Evolutionary conservation across 805 yeast genomes (phyloP), one percentile per base, ranked within the genome.

Genomic region (Yarrowia hollandica): DNA sequence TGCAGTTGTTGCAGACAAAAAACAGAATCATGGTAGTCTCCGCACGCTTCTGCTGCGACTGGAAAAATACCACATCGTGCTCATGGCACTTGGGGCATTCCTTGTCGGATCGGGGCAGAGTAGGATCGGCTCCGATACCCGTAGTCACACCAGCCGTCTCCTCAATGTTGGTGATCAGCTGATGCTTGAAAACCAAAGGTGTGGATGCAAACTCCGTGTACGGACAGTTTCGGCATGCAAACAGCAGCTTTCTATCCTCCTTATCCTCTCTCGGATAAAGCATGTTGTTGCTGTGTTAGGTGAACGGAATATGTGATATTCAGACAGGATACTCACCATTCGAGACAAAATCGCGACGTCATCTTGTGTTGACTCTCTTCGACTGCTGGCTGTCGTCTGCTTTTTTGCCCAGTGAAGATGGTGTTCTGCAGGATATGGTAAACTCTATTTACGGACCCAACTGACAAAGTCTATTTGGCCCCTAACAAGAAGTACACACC

Each of bases 91-190:
- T 79, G 3, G 97, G 96, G 72, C 99, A 94, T 67, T 88, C 91
- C 69, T 88, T 88, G 71, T 92, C 94, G 1, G 96, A 87, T 64
- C 97, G 79, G 59, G 99, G 99, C 69, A 94, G 83, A 2, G 99
- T 94, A n/a, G 98, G 98, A 73, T 94, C 99, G 21, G 85, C 79
- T 0, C 97, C 97, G 64, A 94, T 88, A 72, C 92, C 98, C 70
- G 88, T 91, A 35, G 94, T 96, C 58, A 88, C 96, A 67, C 98
- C 98, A 1, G 98, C 98, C 1, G 97, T 92, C 70, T 89, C 97
- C 69, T 73, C 96, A 64, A 92, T 89, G 67, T 88, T 86, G 12
- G 97, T 83, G 64, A 90, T 86, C 74, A 92, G 79, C 74, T 94
- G 98, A 72, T 94, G 96, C 65, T 97, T 79, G 72, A 89, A 72